Percentiles rank a stretch among this genome's conserved stretches.
These are phyloP conservation scores for Hirsutella rhossiliensis DNA, from an alignment of 2,329 filamentous ascomycete genomes.

Conservation along the genomic window DNA sequence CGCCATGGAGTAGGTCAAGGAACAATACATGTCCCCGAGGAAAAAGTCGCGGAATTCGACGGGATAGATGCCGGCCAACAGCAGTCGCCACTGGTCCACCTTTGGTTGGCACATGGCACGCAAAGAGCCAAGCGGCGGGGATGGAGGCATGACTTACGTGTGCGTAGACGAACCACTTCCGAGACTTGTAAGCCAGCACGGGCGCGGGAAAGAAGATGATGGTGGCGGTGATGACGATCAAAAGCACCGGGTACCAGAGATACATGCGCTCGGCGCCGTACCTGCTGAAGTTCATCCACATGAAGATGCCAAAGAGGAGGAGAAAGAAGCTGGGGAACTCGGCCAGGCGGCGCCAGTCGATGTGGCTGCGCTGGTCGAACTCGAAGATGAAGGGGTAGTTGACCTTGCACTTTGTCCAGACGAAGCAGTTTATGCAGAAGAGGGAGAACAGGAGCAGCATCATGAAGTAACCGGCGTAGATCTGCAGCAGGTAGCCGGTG, in stretches of 20 bases:
- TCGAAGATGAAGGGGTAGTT: constrained; percentile 98
- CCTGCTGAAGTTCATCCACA: constrained; percentile 81
- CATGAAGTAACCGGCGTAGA: constrained; percentile 88
- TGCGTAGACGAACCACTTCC: constrained; percentile 82
- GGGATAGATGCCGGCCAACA: constrained; percentile 76
- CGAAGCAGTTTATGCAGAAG: constrained; percentile 75
- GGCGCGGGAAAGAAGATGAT: constrained; percentile 68
- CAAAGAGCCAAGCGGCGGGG: too few species aligned
- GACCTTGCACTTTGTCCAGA: constrained; percentile 77
- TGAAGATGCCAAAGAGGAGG: constrained; percentile 62
- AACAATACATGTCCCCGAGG: constrained; percentile 95
- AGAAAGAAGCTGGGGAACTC: constrained; percentile 81
- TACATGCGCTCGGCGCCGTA: constrained; percentile 57
- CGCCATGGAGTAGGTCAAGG: constrained; percentile 77
- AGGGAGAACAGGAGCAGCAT: constrained; percentile 67
- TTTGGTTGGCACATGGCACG: constrained; percentile 4
- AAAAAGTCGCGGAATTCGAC: constrained; percentile 98
- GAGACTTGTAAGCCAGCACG: constrained; percentile 61
- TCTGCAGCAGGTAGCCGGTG: constrained; percentile 65
- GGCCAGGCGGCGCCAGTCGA: constrained; percentile 82
- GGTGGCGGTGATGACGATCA: constrained; percentile 55
- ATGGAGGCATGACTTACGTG: constrained; percentile 52
- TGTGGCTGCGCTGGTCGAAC: constrained; percentile 72
- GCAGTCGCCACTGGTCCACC: constrained; percentile 59
- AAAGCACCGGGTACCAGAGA: constrained; percentile 74